Evolutionary conservation across 129 eudicot species (phyloP), one percentile per base, ranked within the genome.

Genomic region (Solidago caesia): DNA sequence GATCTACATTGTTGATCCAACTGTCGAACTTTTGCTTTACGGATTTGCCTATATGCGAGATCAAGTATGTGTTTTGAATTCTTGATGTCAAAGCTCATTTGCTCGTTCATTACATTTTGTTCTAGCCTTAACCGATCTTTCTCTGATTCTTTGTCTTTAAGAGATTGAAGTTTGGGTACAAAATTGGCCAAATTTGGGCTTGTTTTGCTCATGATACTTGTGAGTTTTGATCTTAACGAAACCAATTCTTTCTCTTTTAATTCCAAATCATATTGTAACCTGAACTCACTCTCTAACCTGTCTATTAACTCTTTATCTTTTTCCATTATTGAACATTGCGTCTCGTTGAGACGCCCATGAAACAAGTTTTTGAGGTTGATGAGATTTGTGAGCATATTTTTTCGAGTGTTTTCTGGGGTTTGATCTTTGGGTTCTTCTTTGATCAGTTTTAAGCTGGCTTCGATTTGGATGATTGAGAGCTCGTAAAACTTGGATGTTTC

Each of bases 401-500:
- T 82, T 0, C 74, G 71, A 49, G 42, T 83, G 67, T 55, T 83
- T 70, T 89, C 86, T 4, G 58, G 73, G 70, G 78, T 60, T 14
- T 60, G 75, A 71, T 71, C 16, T 16, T 79, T 84, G 14, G 71
- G 71, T 75, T 87, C 83, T 63, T 89, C 85, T 80, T 82, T 79
- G 44, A 92, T 68, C 44, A 89, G 60, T 15, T 77, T 70, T 45
- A 85, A 42, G 72, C 82, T 63, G 29, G 80, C 89, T 7, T 89
- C 85, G 13, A 89, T 88, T 44, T 83, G 83, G 61, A 92, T 85
- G 25, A 87, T 76, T 14, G 93, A 89, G 0, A 92, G 83, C 64
- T 92, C 92, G 47, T 84, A 92, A 74, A 92, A 87, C 57, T 79
- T 89, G 15, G 96, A 86, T 77, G 85, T 68, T 39, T 83, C 88